Conservation (phyloP, 768 basidiomycete species). For the Lactarius vividus region DNA sequence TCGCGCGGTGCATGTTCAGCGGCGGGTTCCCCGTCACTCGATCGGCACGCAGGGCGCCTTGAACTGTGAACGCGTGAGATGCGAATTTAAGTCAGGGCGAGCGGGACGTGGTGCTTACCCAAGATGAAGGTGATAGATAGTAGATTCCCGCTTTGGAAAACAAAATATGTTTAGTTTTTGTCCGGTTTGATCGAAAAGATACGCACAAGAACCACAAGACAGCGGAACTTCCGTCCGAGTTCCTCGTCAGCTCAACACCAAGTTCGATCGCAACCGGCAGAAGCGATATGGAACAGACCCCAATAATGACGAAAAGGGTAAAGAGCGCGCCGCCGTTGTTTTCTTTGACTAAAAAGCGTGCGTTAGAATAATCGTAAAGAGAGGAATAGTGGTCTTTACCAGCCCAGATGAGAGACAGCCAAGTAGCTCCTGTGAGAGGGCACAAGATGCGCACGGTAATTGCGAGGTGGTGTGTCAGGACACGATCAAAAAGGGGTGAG, state of each 20-base stretch:
- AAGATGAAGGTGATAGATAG: conserved; percentile 7
- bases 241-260: conserved; percentile 74
- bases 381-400: conserved; percentile 41
- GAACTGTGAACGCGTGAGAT: conserved; percentile 20
- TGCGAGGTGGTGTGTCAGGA: conserved; percentile 73
- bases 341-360: conserved; percentile 49
- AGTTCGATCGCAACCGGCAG: conserved; percentile 78
- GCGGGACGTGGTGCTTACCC: not conserved
- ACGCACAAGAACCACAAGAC: conserved; percentile 73
- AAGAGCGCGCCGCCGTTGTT: conserved; percentile 61
- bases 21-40: conserved; percentile 57
- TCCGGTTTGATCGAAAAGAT: not conserved
- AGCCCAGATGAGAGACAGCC: conserved; percentile 81
- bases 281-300: conserved; percentile 61
- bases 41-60: conserved; percentile 66
- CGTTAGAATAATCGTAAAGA: not conserved
- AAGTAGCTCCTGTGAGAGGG: conserved; percentile 58
- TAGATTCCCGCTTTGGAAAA: conserved; percentile 14
- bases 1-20: conserved; percentile 63
- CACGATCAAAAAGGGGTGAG: conserved; percentile 76
- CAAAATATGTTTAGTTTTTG: not conserved
- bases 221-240: conserved; percentile 74
- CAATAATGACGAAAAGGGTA: conserved; percentile 65
- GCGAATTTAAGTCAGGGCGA: conserved; percentile 11
- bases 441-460: conserved; percentile 55